Percentiles rank a stretch among this genome's conserved stretches.
These are phyloP conservation scores for Trichosporon sp. DNA, from an alignment of 1,284 basidiomycete genomes.

Conservation along the genomic window DNA sequence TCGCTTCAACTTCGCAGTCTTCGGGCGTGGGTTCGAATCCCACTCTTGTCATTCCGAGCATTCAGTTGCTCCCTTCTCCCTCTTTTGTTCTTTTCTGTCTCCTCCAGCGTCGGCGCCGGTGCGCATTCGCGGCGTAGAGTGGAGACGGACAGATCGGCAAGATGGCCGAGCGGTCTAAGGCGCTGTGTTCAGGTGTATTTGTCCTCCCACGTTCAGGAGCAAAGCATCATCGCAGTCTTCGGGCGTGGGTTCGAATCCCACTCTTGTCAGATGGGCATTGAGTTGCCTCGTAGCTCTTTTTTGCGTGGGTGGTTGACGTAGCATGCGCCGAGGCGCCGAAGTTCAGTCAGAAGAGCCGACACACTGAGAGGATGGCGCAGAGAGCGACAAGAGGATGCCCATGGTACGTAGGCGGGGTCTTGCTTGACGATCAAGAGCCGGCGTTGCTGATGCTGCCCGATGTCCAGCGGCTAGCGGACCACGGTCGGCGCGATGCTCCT, in stretches of 20 bases:
- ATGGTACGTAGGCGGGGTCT: no score
- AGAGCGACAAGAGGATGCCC: no score
- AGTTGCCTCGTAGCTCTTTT: background rate
- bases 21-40: conserved; percentile 46
- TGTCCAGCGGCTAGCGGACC: no score
- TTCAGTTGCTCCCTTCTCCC: no score
- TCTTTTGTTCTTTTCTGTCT: background rate
- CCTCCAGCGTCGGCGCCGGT: background rate
- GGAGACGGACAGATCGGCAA: background rate
- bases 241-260: conserved; percentile 46
- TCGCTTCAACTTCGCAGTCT: conserved; percentile 27
- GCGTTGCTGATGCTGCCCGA: no score
- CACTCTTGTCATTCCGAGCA: conserved; percentile 30
- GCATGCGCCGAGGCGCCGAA: no score
- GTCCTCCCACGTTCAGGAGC: no score
- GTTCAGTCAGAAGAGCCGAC: no score
- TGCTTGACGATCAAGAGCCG: no score
- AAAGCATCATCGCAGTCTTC: conserved; percentile 27
- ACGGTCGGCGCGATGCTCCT: no score
- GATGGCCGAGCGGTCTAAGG: conserved; percentile 16
- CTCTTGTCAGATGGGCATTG: conserved; percentile 13
- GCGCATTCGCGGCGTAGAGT: background rate
- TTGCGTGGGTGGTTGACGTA: no score
- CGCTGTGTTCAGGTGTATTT: conserved; percentile 14
- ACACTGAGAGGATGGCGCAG: no score